Percentiles rank a stretch among this genome's conserved stretches.
Conservation (phyloP, 345 rosid species). For the Sonneratia caseolaris region DNA sequence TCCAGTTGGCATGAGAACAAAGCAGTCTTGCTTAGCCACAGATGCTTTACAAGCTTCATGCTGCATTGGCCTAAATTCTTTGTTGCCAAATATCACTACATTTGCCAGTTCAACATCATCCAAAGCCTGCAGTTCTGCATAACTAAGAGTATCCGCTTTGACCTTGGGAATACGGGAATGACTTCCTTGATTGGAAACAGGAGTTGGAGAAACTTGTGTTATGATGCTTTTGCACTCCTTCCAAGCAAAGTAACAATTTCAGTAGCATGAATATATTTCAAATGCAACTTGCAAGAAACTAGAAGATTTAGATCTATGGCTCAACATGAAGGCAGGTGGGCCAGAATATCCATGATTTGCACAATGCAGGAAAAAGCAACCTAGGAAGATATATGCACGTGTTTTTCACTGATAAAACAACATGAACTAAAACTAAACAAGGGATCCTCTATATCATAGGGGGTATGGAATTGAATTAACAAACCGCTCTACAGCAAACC, state of each 20-base stretch:
- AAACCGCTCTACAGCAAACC: conserved; percentile 25
- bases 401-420: background rate
- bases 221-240: conserved; percentile 37
- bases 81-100: conserved; percentile 72
- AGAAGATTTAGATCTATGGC: background rate
- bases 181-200: conserved; percentile 26
- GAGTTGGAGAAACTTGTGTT: conserved; percentile 33
- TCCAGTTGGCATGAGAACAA: conserved; percentile 84
- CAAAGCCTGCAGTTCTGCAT: conserved; percentile 56
- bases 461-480: background rate
- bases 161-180: conserved; percentile 15
- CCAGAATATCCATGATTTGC: background rate
- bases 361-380: background rate
- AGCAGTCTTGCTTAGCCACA: conserved; percentile 60
- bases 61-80: conserved; percentile 56
- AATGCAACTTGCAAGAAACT: background rate
- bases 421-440: background rate
- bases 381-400: background rate
- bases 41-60: conserved; percentile 78
- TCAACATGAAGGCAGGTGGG: background rate
- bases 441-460: background rate
- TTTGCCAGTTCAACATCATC: conserved; percentile 85
- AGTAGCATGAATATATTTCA: conserved; percentile 12
- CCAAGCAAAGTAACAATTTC: conserved; percentile 21
- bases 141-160: conserved; percentile 38